A percentile compares a stretch with the other conserved stretches of the same genome.
These are phyloP conservation scores for Stephanodiscus minutulus DNA, from an alignment of 108 stramenopile genomes.

Conservation along the genomic window DNA sequence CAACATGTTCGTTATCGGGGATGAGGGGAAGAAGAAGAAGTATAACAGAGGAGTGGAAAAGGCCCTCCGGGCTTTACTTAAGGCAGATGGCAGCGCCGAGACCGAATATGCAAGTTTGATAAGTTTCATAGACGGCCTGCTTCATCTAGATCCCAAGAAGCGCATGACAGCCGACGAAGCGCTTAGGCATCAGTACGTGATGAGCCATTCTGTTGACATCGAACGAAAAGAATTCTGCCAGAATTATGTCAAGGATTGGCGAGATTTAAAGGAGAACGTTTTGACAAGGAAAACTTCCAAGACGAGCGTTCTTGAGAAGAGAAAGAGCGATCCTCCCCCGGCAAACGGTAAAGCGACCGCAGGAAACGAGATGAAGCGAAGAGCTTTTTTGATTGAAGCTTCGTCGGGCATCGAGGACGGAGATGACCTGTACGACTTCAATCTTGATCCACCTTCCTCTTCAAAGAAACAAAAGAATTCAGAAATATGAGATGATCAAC, in stretches of 20 bases:
- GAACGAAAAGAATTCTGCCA: conserved; percentile 60
- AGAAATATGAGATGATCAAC: conserved; percentile 20
- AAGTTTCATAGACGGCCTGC: conserved; percentile 69
- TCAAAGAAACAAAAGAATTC: conserved; percentile 39
- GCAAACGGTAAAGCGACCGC: conserved; percentile 5
- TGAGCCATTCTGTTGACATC: conserved; percentile 31
- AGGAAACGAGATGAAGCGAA: conserved; percentile 63
- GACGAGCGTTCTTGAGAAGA: conserved; percentile 12
- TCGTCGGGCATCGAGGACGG: conserved; percentile 47
- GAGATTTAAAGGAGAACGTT: conserved; percentile 60
- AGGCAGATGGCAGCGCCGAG: conserved; percentile 28
- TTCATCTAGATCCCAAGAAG: conserved; percentile 79
- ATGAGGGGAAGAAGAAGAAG: conserved; percentile 64
- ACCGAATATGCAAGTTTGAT: conserved; percentile 62
- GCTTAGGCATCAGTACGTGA: conserved; percentile 66
- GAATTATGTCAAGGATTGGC: conserved; percentile 77
- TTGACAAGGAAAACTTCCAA: conserved; percentile 34
- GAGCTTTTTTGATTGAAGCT: conserved; percentile 59
- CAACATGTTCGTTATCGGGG: conserved; percentile 48
- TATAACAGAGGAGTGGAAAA: conserved; percentile 79
- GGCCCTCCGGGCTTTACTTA: conserved; percentile 71
- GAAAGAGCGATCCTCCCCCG: neutral
- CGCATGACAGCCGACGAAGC: conserved; percentile 77
- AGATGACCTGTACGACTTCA: conserved; percentile 75
- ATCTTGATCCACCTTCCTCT: conserved; percentile 49